phyloP scores from a whole-genome alignment of 202 grass and related monocot species.

The Carex arenaria region DNA sequence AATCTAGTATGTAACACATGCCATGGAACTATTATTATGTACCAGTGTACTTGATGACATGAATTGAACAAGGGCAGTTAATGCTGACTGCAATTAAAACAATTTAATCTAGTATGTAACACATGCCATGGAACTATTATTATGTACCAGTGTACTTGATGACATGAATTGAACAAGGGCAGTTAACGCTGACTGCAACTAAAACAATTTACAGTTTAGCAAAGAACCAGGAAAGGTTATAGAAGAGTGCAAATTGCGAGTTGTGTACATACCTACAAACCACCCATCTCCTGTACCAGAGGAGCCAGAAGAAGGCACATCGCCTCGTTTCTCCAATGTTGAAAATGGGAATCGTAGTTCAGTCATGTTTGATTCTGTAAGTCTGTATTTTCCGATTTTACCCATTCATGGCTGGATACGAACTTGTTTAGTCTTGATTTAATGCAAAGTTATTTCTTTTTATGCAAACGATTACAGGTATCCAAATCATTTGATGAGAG shows the following conservation, averaged over 20 bases:
- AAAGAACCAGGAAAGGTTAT: conserved; percentile 76
- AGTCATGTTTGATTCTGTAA: conserved; percentile 58
- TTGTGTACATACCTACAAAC: conserved; percentile 62
- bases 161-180: not conserved
- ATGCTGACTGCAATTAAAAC: not conserved
- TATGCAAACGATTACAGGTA: conserved; percentile 42
- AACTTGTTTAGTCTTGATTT: not conserved
- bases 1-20: not conserved
- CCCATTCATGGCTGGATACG: not conserved
- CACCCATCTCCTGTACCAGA: conserved; percentile 48
- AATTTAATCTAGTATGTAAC: conserved; percentile 2
- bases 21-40: not conserved
- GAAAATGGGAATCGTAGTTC: conserved; percentile 52
- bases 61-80: not conserved
- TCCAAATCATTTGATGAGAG: conserved; percentile 56
- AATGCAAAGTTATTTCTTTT: not conserved
- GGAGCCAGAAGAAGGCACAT: conserved; percentile 78
- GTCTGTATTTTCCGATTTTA: conserved; percentile 11
- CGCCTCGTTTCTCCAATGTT: conserved; percentile 44
- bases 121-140: not conserved
- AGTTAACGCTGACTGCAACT: not conserved
- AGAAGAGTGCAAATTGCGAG: conserved; percentile 89
- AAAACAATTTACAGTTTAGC: conserved; percentile 54
- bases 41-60: not conserved
- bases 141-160: not conserved